phyloP scores from a whole-genome alignment of 1,284 basidiomycete species.

The Lentinula novae-zelandiae region DNA sequence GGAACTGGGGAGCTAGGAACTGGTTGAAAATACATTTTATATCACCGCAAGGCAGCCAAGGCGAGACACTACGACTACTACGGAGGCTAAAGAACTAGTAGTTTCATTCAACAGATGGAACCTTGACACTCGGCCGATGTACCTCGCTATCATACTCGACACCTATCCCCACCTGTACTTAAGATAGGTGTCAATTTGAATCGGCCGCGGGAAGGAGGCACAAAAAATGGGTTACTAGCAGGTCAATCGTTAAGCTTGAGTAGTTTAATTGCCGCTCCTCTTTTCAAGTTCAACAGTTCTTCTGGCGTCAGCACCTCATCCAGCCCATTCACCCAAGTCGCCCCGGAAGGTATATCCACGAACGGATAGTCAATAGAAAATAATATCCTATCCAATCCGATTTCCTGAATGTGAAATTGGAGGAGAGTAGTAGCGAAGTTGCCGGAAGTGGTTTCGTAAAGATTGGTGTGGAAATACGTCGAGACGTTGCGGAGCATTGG shows the following conservation, averaged over 20 bases:
- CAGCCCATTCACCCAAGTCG: slow-evolving; percentile 28
- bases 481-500: slow-evolving; percentile 37
- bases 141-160: too few species aligned
- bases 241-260: slow-evolving; percentile 20
- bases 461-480: slow-evolving; percentile 37
- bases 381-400: slow-evolving; percentile 36
- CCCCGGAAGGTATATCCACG: slow-evolving; percentile 23
- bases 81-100: too few species aligned
- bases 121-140: too few species aligned
- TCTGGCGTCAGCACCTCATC: slow-evolving; percentile 16
- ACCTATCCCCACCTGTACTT: too few species aligned
- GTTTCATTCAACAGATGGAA: too few species aligned
- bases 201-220: background rate
- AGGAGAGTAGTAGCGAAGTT: slow-evolving; percentile 39
- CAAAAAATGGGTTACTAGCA: background rate
- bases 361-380: slow-evolving; percentile 42
- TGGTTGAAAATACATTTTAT: background rate
- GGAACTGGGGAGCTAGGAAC: background rate
- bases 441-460: slow-evolving; percentile 41
- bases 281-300: slow-evolving; percentile 23
- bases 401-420: slow-evolving; percentile 34
- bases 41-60: background rate
- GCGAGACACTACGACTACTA: too few species aligned
- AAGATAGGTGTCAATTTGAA: background rate
- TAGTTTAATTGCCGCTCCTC: slow-evolving; percentile 25